Evolutionary conservation across 1,284 basidiomycete genomes (phyloP), one percentile per base, ranked within the genome.

Genomic region (Vanrija sp.): DNA sequence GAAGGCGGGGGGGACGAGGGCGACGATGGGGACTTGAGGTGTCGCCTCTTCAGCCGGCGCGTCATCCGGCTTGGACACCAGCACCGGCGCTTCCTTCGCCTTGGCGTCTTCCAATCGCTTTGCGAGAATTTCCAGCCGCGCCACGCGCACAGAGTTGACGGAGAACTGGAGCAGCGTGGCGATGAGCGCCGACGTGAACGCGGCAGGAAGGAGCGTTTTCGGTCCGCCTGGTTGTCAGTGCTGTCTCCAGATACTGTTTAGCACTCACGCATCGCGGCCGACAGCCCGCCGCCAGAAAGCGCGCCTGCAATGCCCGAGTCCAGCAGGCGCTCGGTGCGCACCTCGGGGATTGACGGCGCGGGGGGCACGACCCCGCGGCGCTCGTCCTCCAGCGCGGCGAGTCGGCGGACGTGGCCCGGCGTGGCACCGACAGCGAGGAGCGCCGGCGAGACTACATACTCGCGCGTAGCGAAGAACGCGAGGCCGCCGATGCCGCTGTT

Each of bases 381-480:
- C 26, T 38, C 26, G 5, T 19, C 34, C 10, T 19, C 7, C 7
- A 23, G 18, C 15, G 16, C 21, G 8, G 10, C 29, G 6, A 12
- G 15, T 21, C 42, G 29, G 23, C 52, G 16, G 26, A 45, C 18
- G 61, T 73, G 68, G 3, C 53, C 62, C 15, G 58, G 43, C 8
- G 64, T 66, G 5, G 55, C 49, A n/a, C 65, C 53, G 3, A 58
- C 21, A 1, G 61, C 54, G 7, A 67, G 50, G 16, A 75, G 62
- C 3, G 68, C 39, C 0, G 75, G 75, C 5, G 74, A 71, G 38
- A 77, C 62, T 53, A 74, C 25, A 59, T 76, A 76, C 64, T 77
- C 75, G 55, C 75, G 50, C 15, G 73, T 51, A 19, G 16, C 26
- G 54, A 72, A 74, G 57, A 76, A 74, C 2, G 68, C 59, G 9